Conservation (phyloP, 768 basidiomycete genomes). For the Daedaleopsis sinensis region DNA sequence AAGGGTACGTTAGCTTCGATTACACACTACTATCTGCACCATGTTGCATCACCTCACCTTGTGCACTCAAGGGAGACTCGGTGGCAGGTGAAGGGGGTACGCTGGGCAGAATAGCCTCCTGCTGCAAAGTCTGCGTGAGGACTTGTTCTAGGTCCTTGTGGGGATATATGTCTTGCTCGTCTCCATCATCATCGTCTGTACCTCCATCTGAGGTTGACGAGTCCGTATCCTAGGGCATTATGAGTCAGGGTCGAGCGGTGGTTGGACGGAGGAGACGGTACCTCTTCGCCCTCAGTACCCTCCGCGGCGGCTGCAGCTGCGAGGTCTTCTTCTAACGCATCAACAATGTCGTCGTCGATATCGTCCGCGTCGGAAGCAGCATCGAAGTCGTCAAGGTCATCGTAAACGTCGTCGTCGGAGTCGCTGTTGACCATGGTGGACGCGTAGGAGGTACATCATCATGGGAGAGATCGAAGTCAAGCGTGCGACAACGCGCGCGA, state of each 20-base stretch:
- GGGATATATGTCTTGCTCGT: slow-evolving; percentile 45
- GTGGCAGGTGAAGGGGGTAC: slow-evolving; percentile 12
- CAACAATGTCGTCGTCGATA: slow-evolving; percentile 63
- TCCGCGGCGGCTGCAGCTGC: slow-evolving; percentile 44
- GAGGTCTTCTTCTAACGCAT: slow-evolving; percentile 53
- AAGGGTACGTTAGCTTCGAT: slow-evolving; percentile 9
- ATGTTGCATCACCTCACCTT: slow-evolving; percentile 11
- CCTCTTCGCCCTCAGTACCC: slow-evolving; percentile 72
- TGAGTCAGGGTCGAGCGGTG: slow-evolving; percentile 7
- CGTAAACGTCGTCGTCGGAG: slow-evolving; percentile 65
- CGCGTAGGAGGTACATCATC: slow-evolving; percentile 8
- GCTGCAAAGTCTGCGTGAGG: slow-evolving; percentile 31
- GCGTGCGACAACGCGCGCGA: slow-evolving; percentile 3
- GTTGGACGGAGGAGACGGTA: slow-evolving; percentile 36
- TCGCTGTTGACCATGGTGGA: slow-evolving; percentile 55
- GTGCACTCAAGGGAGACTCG: slow-evolving; percentile 7
- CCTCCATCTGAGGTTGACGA: slow-evolving; percentile 64
- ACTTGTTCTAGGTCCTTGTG: slow-evolving; percentile 56
- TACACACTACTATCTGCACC: neutral
- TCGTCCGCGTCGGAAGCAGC: slow-evolving; percentile 52
- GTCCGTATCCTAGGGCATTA: slow-evolving; percentile 48
- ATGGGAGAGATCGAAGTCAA: slow-evolving; percentile 19
- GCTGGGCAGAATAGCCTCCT: slow-evolving; percentile 40
- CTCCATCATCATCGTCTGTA: slow-evolving; percentile 40
- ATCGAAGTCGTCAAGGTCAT: slow-evolving; percentile 59